Conservation (phyloP, 2,329 filamentous ascomycete species). For the Claviceps pusilla region DNA sequence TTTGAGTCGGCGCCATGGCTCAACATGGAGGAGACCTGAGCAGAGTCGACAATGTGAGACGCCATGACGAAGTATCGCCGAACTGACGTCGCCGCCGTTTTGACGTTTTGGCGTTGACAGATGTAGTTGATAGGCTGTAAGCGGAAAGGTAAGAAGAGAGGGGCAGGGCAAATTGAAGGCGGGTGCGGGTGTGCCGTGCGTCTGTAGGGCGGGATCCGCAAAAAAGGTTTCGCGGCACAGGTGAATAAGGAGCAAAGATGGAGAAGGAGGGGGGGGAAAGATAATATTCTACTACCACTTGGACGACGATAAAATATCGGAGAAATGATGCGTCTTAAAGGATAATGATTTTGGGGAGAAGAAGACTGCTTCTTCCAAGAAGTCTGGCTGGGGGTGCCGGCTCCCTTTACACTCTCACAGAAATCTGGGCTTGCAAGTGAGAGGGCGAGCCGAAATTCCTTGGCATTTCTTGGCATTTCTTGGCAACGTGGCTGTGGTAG, state of each 20-base stretch:
- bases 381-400: constrained; percentile 12
- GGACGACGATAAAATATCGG: background rate
- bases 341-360: constrained; percentile 2
- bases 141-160: background rate
- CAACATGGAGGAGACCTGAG: constrained; percentile 9
- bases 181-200: background rate
- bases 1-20: constrained; percentile 31
- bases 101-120: background rate
- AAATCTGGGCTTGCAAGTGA: constrained; percentile 18
- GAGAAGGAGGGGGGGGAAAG: background rate
- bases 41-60: constrained; percentile 15
- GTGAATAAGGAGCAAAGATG: background rate
- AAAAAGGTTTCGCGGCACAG: background rate
- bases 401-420: constrained; percentile 23
- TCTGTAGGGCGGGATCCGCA: background rate
- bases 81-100: constrained; percentile 3
- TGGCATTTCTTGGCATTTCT: constrained; percentile 15
- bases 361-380: background rate
- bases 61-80: constrained; percentile 17
- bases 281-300: background rate
- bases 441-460: constrained; percentile 24
- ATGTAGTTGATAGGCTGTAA: background rate
- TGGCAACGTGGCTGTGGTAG: constrained; percentile 14
- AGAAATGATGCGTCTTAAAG: constrained; percentile 3
- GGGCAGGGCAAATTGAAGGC: background rate